Evolutionary conservation across 208 protist species (phyloP).

Genomic region (Wallacemonas sp.): DNA sequence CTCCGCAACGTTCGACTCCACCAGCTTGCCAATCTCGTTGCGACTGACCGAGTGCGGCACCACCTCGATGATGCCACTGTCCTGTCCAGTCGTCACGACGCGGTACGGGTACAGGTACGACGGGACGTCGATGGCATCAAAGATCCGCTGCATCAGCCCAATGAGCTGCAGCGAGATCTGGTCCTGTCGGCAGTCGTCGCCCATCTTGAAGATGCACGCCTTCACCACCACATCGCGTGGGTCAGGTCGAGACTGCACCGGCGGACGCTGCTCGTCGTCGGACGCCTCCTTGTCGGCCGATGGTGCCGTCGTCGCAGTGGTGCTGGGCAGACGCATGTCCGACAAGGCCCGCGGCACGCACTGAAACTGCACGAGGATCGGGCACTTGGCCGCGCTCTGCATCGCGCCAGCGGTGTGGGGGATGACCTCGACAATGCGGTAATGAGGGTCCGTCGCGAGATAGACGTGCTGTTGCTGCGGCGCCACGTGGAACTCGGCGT

Average conservation of each 20-base stretch:
- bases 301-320: neutral
- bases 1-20: conserved; percentile 85
- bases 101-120: conserved; percentile 93
- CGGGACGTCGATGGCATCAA: conserved; percentile 72
- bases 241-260: conserved; percentile 8
- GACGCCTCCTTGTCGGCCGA: conserved; percentile 18
- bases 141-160: conserved; percentile 80
- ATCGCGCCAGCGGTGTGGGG: conserved; percentile 75
- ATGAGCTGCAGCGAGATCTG: conserved; percentile 94
- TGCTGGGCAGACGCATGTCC: conserved; percentile 29
- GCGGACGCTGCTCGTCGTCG: neutral
- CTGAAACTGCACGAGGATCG: conserved; percentile 89
- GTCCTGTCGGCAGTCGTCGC: conserved; percentile 95
- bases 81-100: conserved; percentile 86
- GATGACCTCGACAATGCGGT: conserved; percentile 72
- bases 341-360: conserved; percentile 45
- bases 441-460: conserved; percentile 78
- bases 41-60: conserved; percentile 85
- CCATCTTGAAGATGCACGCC: conserved; percentile 95
- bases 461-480: conserved; percentile 64
- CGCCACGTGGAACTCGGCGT: conserved; percentile 58
- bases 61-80: conserved; percentile 92
- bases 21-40: conserved; percentile 90
- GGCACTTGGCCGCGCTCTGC: conserved; percentile 90
- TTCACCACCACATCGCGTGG: conserved; percentile 35